Base-by-base conservation (phyloP, 495 filamentous ascomycete genomes). In the Lentithecium fluviatile region DNA sequence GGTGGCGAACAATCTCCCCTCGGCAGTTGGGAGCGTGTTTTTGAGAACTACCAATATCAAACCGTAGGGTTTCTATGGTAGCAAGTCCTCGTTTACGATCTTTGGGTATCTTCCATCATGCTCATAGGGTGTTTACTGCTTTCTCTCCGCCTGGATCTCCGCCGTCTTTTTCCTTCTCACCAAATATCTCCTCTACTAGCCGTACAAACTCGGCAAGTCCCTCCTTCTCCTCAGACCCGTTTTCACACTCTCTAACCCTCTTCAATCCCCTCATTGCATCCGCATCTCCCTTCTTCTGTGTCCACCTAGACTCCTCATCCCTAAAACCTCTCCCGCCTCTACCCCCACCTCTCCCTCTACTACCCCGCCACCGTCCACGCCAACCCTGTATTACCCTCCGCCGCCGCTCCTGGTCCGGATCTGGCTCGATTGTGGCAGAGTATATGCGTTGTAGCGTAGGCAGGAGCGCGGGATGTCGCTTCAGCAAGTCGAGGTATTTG, bases 361-460 rank as follows among this genome's bases (percentile, higher is more conserved):
- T 85, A n/a, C 84, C 85, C 3, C 74, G 80, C 51, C 85, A 85
- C 46, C 73, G 80, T 67, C 63, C 69, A 54, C 46, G 52, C 6
- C 79, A 76, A 57, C 81, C 80, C 6, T 73, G 79, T 55, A 79
- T 74, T 63, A 76, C 80, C 21, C 83, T 83, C 52, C 79, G 79
- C 8, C 78, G 81, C 25, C 79, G 79, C 2, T 48, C 42, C 12
- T 68, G 64, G 11, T 68, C 65, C 2, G 64, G 63, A 2, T 64
- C 64, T 7, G 71, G 73, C 54, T 70, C 70, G 7, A 72, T 64
- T 0, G 71, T 72, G 12, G 68, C 59, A 29, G 62, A 68, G 26
- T 70, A 75, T 7, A 68, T 48, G 3, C 47, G 47, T 29, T 70
- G 68, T 2, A 73, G 63, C 19, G 69, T 53, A 11, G 48, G 37